Evolutionary conservation across 768 basidiomycete species (phyloP).

Genomic region (Crucibulum laeve): DNA sequence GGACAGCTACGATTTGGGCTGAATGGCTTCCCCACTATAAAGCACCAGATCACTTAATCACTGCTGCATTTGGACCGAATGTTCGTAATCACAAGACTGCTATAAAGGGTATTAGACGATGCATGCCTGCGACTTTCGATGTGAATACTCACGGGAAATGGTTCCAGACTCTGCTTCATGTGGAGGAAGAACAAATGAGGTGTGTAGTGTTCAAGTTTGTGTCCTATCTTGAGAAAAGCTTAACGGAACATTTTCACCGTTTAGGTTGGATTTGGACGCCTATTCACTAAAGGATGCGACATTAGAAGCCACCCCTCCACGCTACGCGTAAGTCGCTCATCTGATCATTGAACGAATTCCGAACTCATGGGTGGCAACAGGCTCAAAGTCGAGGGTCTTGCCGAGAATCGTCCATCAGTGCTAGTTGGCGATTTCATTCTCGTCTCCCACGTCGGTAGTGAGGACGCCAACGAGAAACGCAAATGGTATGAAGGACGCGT

Average conservation of each 20-base stretch:
- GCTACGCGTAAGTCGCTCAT: slow-evolving; percentile 38
- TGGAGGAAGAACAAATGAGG: slow-evolving; percentile 49
- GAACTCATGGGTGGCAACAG: slow-evolving; percentile 19
- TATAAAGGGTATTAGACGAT: slow-evolving; percentile 18
- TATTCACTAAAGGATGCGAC: slow-evolving; percentile 31
- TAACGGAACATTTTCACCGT: slow-evolving; percentile 2
- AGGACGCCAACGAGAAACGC: slow-evolving; percentile 15
- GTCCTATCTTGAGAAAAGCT: slow-evolving; percentile 8
- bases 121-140: slow-evolving; percentile 32
- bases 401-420: slow-evolving; percentile 55
- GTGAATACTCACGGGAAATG: slow-evolving; percentile 34
- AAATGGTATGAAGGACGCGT: slow-evolving; percentile 42
- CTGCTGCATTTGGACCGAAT: slow-evolving; percentile 22
- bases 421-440: slow-evolving; percentile 46
- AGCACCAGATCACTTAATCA: slow-evolving; percentile 24
- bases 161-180: slow-evolving; percentile 41
- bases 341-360: background rate
- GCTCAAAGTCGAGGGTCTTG: slow-evolving; percentile 48
- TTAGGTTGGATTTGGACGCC: slow-evolving; percentile 31
- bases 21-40: slow-evolving; percentile 24
- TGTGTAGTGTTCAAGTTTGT: slow-evolving; percentile 15
- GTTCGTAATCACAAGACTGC: slow-evolving; percentile 9
- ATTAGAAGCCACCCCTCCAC: slow-evolving; percentile 27
- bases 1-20: slow-evolving; percentile 32
- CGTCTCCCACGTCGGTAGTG: slow-evolving; percentile 21